Conservation (phyloP, 441 rosid genomes). For the Arabidopsis lyrata region DNA sequence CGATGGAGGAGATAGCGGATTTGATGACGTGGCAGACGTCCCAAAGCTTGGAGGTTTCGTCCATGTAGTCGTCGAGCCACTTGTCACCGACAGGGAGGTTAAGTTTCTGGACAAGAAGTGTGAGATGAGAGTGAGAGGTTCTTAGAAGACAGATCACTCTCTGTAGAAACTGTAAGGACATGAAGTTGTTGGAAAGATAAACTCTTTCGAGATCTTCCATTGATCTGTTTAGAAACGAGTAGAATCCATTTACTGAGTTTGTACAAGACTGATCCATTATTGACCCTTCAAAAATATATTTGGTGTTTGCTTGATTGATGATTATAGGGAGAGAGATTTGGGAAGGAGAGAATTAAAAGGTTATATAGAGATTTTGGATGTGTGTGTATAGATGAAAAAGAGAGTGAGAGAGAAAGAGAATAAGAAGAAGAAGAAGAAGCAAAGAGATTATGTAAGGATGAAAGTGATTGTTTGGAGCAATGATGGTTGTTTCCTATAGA, state of each 20-base stretch:
- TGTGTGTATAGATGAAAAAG: constrained; percentile 18
- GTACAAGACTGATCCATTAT: constrained; percentile 70
- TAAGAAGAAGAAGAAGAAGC: constrained; percentile 42
- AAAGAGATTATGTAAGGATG: constrained; percentile 58
- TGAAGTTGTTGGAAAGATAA: constrained; percentile 69
- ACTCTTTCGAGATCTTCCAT: constrained; percentile 84
- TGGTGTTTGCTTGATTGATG: constrained; percentile 24
- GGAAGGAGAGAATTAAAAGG: constrained; percentile 36
- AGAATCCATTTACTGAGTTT: constrained; percentile 81
- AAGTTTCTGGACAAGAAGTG: constrained; percentile 82
- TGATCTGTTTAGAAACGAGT: constrained; percentile 73
- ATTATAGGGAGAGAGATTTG: constrained; percentile 19
- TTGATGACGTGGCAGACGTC: constrained; percentile 87
- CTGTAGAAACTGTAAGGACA: constrained; percentile 86
- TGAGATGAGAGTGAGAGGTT: constrained; percentile 82
- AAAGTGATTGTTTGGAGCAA: constrained; percentile 89
- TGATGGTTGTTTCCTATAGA: constrained; percentile 86
- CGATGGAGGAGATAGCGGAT: constrained; percentile 78
- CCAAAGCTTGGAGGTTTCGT: constrained; percentile 94
- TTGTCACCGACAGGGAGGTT: constrained; percentile 91
- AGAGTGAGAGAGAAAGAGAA: constrained; percentile 18
- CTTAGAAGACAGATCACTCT: constrained; percentile 72
- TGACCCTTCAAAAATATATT: constrained; percentile 1
- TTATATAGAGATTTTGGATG: constrained; percentile 38
- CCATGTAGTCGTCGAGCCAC: constrained; percentile 99